Evolutionary conservation across 1,284 basidiomycete species (phyloP).

Genomic region (Stereum hirsutum): DNA sequence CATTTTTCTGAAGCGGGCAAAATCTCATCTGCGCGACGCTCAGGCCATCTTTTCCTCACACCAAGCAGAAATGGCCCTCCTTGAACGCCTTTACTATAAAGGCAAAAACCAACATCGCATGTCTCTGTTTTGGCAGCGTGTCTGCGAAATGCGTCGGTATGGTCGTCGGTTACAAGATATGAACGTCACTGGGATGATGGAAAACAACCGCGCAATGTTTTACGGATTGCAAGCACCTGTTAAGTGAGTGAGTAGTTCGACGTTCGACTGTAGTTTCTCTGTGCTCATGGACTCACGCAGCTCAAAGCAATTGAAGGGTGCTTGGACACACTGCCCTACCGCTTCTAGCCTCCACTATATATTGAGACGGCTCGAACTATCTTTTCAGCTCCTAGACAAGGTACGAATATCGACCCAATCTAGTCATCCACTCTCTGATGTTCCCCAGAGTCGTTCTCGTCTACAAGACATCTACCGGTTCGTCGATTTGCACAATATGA

Average conservation of each 20-base stretch:
- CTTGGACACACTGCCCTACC: slow-evolving; percentile 54
- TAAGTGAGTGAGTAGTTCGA: slow-evolving; percentile 39
- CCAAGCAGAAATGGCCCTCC: slow-evolving; percentile 45
- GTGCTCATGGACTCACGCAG: slow-evolving; percentile 19
- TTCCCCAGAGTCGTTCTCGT: slow-evolving; percentile 38
- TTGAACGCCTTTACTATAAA: slow-evolving; percentile 69
- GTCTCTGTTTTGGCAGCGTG: slow-evolving; percentile 62
- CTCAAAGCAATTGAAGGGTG: slow-evolving; percentile 37
- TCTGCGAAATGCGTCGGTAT: slow-evolving; percentile 51
- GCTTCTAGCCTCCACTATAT: slow-evolving; percentile 22
- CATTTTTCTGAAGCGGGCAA: slow-evolving; percentile 49
- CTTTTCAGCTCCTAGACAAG: slow-evolving; percentile 32
- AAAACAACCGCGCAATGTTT: slow-evolving; percentile 47
- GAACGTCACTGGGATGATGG: slow-evolving; percentile 31
- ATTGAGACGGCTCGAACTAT: slow-evolving; percentile 25
- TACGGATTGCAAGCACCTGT: slow-evolving; percentile 32
- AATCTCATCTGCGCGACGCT: slow-evolving; percentile 40
- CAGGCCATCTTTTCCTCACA: slow-evolving; percentile 32
- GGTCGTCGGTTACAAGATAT: slow-evolving; percentile 37
- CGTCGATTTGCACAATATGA: slow-evolving; percentile 11
- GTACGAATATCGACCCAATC: slow-evolving; percentile 18
- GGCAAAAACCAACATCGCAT: slow-evolving; percentile 71
- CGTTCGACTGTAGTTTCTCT: no score
- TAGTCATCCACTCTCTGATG: background rate
- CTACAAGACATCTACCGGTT: slow-evolving; percentile 41